Evolutionary conservation across 495 filamentous ascomycete genomes (phyloP), one percentile per base, ranked within the genome.

Genomic region (Aspergillus heteromorphus): DNA sequence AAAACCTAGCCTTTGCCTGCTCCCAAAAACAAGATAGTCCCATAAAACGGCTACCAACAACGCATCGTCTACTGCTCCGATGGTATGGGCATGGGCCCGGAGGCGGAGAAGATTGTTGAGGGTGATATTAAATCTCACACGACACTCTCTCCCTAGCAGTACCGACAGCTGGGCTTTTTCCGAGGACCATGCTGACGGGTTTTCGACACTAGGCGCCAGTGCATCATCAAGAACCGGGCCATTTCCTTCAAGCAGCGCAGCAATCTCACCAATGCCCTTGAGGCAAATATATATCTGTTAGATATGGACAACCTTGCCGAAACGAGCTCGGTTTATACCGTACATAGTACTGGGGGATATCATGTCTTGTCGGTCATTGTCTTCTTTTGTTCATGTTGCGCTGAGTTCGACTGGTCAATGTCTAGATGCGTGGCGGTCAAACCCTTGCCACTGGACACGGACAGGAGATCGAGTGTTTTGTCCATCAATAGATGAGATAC

Each of bases 401-500:
- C 2, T 20, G 17, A 30, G 25, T 34, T 38, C 61, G 21, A 60
- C 40, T 54, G 14, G 9, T 31, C 36, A 2, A 10, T 38, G 3
- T 48, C 9, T 52, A 73, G 64, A 30, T 88, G 85, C 59, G 83
- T 89, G 36, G 84, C 84, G 6, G 85, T 87, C 19, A 77, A 83
- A 62, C 81, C 81, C 40, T 68, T 87, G 49, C 84, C 85, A 1
- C 65, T 85, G 18, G 76, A 78, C 16, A 84, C 83, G 8, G 84
- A 87, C 72, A 83, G 14, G 85, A 88, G 71, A 87, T 89, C 63
- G 85, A 88, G 65, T 87, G 82, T 59, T 82, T 78, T 45, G 85
- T 85, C 77, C 70, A 62, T 76, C 55, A 73, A 36, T 62, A 31
- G 4, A n/a, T n/a, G 41, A 67, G n/a, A 40, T 21, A 21, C 4